A percentile compares a stretch with the other conserved stretches of the same genome.
Conservation (phyloP, 768 basidiomycete species). For the Piloderma croceum region DNA sequence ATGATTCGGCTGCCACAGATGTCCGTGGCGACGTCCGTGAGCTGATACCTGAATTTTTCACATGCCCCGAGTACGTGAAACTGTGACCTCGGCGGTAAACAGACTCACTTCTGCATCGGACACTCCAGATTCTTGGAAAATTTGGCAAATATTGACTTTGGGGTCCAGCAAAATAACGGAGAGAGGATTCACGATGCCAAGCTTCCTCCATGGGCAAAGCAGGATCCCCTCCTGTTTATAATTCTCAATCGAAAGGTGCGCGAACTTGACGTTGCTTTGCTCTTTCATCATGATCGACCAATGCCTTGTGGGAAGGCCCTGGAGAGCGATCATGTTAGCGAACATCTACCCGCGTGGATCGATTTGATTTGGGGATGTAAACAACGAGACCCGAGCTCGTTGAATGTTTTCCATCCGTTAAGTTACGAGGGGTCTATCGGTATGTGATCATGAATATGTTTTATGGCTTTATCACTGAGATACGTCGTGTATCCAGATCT, state of each 20-base stretch:
- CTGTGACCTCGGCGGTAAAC: background rate
- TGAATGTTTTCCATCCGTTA: slow-evolving; percentile 89
- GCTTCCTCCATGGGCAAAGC: slow-evolving; percentile 84
- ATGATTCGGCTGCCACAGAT: slow-evolving; percentile 79
- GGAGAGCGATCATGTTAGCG: slow-evolving; percentile 83
- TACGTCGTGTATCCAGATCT: slow-evolving; percentile 48
- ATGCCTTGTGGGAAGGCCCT: slow-evolving; percentile 53
- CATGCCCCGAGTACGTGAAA: slow-evolving; percentile 65
- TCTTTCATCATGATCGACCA: too few relatives aligned
- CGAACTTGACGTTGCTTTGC: too few relatives aligned
- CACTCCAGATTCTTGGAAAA: slow-evolving; percentile 85
- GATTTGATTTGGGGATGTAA: slow-evolving; percentile 90
- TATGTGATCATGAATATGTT: slow-evolving; percentile 18
- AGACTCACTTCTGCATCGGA: background rate
- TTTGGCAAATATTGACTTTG: slow-evolving; percentile 72
- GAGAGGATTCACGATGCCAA: slow-evolving; percentile 85
- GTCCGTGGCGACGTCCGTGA: slow-evolving; percentile 90
- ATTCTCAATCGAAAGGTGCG: slow-evolving; percentile 67
- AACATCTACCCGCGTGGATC: slow-evolving; percentile 83
- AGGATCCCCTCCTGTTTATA: slow-evolving; percentile 80
- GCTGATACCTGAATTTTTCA: slow-evolving; percentile 85
- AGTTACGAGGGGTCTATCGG: slow-evolving; percentile 91
- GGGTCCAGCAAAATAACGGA: slow-evolving; percentile 62
- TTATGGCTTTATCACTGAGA: background rate
- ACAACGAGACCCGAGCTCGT: slow-evolving; percentile 68